phyloP scores from a whole-genome alignment of 805 yeast species.

The Starmerella bombi region DNA sequence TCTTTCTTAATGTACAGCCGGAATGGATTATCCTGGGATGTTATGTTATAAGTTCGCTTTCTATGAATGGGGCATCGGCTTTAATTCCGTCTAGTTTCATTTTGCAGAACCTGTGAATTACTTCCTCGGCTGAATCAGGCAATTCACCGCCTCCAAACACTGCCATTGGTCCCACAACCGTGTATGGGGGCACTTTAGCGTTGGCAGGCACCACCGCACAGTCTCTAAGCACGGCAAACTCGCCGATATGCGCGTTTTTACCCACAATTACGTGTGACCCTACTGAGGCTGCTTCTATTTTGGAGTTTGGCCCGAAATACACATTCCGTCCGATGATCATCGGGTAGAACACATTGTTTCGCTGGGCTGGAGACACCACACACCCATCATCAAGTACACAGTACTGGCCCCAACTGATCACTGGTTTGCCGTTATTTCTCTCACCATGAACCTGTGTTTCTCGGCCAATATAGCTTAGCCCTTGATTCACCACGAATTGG shows the following conservation, averaged over 20 bases:
- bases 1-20: too few relatives aligned
- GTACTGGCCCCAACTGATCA: conserved; percentile 30
- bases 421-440: conserved; percentile 24
- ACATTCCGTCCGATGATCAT: conserved; percentile 30
- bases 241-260: conserved; percentile 25
- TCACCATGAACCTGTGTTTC: conserved; percentile 28
- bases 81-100: conserved; percentile 22
- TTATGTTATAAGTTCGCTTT: too few relatives aligned
- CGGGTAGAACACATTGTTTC: conserved; percentile 24
- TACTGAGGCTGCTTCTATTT: conserved; percentile 29
- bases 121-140: conserved; percentile 26
- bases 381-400: conserved; percentile 22
- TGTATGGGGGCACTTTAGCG: conserved; percentile 26
- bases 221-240: conserved; percentile 29
- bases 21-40: too few relatives aligned
- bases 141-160: conserved; percentile 14
- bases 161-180: conserved; percentile 29
- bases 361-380: conserved; percentile 26
- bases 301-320: conserved; percentile 25
- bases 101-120: conserved; percentile 25
- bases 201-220: conserved; percentile 27
- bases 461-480: conserved; percentile 27
- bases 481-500: conserved; percentile 29
- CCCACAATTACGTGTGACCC: conserved; percentile 31
- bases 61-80: conserved; percentile 7